phyloP scores from a whole-genome alignment of 1,139 yeast species.

The Nakaseomyces nivariensis region DNA sequence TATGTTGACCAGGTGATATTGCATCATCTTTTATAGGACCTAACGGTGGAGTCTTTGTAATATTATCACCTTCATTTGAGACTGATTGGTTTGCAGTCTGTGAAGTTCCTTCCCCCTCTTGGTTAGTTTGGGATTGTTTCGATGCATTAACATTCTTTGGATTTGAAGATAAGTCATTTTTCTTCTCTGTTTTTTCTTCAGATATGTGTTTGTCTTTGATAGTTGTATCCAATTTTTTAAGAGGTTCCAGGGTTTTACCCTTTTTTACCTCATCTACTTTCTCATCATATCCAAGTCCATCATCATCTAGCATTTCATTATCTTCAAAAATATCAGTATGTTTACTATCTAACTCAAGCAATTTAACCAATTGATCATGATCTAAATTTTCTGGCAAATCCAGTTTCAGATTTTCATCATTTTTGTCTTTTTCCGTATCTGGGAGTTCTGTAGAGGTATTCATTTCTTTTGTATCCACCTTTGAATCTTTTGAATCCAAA shows the following conservation, averaged over 20 bases:
- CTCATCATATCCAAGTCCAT: background rate
- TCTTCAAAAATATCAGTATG: constrained; percentile 13
- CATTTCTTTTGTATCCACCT: background rate
- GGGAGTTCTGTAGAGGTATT: background rate
- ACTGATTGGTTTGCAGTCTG: background rate
- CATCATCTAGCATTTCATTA: constrained; percentile 11
- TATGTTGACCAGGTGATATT: constrained; percentile 7
- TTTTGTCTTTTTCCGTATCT: background rate
- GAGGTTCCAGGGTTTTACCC: background rate
- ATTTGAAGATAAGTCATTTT: too few species aligned
- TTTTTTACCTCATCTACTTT: background rate
- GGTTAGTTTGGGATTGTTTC: too few species aligned
- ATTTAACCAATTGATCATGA: constrained; percentile 21
- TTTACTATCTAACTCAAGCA: constrained; percentile 21
- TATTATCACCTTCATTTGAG: background rate
- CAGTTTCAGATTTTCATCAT: constrained; percentile 7
- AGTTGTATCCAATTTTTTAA: background rate
- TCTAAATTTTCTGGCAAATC: constrained; percentile 16
- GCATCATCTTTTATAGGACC: constrained; percentile 9
- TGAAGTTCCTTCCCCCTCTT: too few species aligned
- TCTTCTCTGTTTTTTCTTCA: background rate
- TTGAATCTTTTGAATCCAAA: too few species aligned
- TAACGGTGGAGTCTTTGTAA: constrained; percentile 2
- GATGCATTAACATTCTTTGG: too few species aligned
- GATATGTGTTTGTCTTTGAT: background rate